Base-by-base conservation (phyloP, 1,139 yeast species). In the Geotrichum bryndzae region DNA sequence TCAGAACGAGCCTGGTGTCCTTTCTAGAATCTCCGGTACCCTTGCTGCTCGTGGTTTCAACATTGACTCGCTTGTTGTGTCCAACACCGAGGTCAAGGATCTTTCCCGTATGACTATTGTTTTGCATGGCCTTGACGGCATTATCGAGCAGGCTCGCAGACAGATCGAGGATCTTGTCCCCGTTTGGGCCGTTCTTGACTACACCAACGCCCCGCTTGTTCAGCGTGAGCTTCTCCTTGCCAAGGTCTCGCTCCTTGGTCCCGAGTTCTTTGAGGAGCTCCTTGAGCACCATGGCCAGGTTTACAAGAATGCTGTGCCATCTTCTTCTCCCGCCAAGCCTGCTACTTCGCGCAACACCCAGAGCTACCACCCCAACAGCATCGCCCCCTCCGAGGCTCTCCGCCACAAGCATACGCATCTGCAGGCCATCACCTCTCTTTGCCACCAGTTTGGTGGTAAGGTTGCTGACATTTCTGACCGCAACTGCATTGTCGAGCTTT, bases 81-180 rank as follows among this genome's bases (percentile, higher is more conserved):
- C 97, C 76, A 90, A 87, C 79, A 94, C 99, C 45, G 98, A 94
- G 75, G 98, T 94, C 65, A 87, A 88, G 77, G 97, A 94, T 74
- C 82, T 94, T 69, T 89, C 97, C 46, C 84, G 99, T 74, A 94
- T 94, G 99, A 94, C 99, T 13, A 90, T 94, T 71, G 97, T 90
- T 41, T 81, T 94, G 71, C 87, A 87, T 64, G 99, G 98, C 64
- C 96, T 91, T 74, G 97, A 92, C 72, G 97, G 96, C 33, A 94
- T 94, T 63, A 88, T 94, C 69, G 99, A 94, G 76, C 99, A 94
- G 79, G 98, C 98, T n/a, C 85, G 99, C 75, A 86, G 98, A 75
- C 99, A 94, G 77, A 88, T 94, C 67, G 99, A 94, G 78, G 98
- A 94, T 72, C 82, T 94, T 73, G 99, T 94, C 33, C 99, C 99